These are phyloP conservation scores for Psilocybe azurescens DNA, from an alignment of 768 basidiomycete genomes.

Conservation along the genomic window DNA sequence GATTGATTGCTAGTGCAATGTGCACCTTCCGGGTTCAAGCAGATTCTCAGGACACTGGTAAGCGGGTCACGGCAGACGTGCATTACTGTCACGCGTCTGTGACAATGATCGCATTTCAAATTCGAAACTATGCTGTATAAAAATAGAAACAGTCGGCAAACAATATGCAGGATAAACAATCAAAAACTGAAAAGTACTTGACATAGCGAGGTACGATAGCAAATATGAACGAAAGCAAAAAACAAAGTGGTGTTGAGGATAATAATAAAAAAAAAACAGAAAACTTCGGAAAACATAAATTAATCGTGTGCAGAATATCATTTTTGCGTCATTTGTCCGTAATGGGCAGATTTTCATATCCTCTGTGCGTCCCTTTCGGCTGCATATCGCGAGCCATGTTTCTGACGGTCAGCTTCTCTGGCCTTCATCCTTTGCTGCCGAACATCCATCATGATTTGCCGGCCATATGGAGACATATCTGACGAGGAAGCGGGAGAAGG, in stretches of 20 bases:
- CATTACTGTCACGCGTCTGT: slow-evolving; percentile 23
- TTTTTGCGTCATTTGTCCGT: slow-evolving; percentile 11
- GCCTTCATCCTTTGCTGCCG: slow-evolving; percentile 51
- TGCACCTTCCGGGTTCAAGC: neutral
- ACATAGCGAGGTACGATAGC: neutral
- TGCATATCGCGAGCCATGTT: slow-evolving; percentile 14
- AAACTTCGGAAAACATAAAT: slow-evolving; percentile 8
- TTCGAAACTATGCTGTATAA: neutral
- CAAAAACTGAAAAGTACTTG: neutral
- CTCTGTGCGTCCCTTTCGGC: slow-evolving; percentile 4
- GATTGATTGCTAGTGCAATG: neutral
- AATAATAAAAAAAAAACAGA: neutral
- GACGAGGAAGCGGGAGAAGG: slow-evolving; percentile 75
- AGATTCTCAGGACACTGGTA: neutral
- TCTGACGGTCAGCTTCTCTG: slow-evolving; percentile 39
- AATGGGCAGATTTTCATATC: slow-evolving; percentile 6
- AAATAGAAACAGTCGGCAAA: neutral
- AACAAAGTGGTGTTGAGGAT: neutral
- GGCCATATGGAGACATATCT: slow-evolving; percentile 73
- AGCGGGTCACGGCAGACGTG: slow-evolving; percentile 15
- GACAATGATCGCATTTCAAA: slow-evolving; percentile 16
- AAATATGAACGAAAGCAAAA: slow-evolving; percentile 7
- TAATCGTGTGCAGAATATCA: slow-evolving; percentile 5
- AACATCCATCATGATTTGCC: slow-evolving; percentile 70
- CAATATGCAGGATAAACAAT: neutral